These are phyloP conservation scores for Bolboschoenoplectus hybrid DNA, from an alignment of 202 grass and related monocot species.

Conservation along the genomic window DNA sequence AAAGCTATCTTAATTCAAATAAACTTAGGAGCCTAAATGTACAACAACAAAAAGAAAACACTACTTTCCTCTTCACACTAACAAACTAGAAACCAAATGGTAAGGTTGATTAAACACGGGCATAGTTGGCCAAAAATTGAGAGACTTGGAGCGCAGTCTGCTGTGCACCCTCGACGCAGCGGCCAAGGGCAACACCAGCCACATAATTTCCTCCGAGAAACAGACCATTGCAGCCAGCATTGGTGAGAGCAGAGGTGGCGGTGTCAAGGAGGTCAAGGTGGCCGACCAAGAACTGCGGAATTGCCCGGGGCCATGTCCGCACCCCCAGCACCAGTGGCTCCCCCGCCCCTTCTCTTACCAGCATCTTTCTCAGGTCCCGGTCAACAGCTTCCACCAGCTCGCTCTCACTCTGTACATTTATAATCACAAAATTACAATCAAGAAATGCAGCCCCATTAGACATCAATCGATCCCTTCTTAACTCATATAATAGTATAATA, in stretches of 20 bases:
- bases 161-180: constrained; percentile 81
- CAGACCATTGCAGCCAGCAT: constrained; percentile 53
- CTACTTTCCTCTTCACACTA: neutral
- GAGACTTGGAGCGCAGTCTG: constrained; percentile 66
- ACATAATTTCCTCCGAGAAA: constrained; percentile 92
- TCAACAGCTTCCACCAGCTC: constrained; percentile 90
- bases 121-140: constrained; percentile 70
- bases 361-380: constrained; percentile 76
- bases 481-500: neutral
- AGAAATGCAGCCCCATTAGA: neutral
- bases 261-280: constrained; percentile 76
- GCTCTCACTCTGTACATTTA: constrained; percentile 59
- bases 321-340: constrained; percentile 69
- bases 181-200: constrained; percentile 82
- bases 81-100: constrained; percentile 18
- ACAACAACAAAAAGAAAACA: neutral
- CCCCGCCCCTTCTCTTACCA: constrained; percentile 70
- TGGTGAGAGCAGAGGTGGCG: constrained; percentile 55
- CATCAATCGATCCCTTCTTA: neutral
- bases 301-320: constrained; percentile 84
- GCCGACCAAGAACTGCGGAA: constrained; percentile 86
- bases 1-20: neutral
- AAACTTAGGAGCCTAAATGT: constrained; percentile 6
- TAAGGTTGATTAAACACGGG: constrained; percentile 32
- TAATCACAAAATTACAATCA: constrained; percentile 23